phyloP scores from a whole-genome alignment of 2,329 filamentous ascomycete species.

The Aspergillus sp. region DNA sequence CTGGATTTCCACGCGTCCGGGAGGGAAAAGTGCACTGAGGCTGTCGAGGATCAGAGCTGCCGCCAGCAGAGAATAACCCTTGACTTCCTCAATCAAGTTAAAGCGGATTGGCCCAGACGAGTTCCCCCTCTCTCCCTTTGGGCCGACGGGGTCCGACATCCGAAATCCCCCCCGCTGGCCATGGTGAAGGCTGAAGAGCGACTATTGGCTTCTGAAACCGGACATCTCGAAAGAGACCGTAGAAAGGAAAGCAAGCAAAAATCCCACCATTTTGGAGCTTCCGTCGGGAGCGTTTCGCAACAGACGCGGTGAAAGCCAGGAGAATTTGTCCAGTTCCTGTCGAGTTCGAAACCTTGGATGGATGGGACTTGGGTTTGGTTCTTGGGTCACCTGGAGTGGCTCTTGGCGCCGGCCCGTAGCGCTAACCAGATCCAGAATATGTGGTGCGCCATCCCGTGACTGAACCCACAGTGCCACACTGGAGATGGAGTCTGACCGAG shows the following conservation, averaged over 20 bases:
- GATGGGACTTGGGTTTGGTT: neutral
- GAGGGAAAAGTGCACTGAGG: neutral
- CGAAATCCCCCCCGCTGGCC: constrained; percentile 8
- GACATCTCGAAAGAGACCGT: neutral
- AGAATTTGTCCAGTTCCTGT: constrained; percentile 1
- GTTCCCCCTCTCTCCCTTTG: constrained; percentile 6
- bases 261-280: constrained; percentile 6
- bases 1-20: constrained; percentile 1
- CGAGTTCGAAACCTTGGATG: neutral
- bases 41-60: neutral
- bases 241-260: neutral
- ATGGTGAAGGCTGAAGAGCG: neutral
- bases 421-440: constrained; percentile 22
- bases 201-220: constrained; percentile 14
- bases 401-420: constrained; percentile 13
- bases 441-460: constrained; percentile 8
- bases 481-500: neutral
- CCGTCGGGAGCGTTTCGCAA: constrained; percentile 5
- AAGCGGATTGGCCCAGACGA: neutral
- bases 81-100: constrained; percentile 4
- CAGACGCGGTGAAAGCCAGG: constrained; percentile 5
- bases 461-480: neutral
- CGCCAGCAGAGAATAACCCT: neutral
- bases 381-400: constrained; percentile 9
- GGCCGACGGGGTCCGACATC: constrained; percentile 1